These are phyloP conservation scores for Microglena sp. DNA, from an alignment of 139 green algal species.

Conservation along the genomic window DNA sequence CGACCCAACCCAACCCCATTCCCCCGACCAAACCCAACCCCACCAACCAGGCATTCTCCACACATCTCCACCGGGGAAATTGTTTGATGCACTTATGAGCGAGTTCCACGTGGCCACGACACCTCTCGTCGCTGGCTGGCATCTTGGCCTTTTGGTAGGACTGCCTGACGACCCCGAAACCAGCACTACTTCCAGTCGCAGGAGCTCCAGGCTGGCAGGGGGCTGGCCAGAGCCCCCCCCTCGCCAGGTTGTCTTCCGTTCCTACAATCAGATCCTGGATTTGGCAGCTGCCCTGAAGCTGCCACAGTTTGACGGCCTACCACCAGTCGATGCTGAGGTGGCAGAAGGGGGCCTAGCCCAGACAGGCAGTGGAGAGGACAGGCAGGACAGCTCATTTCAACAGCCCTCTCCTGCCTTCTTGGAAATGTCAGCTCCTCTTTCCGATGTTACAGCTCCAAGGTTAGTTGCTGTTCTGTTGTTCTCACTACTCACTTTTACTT, in stretches of 20 bases:
- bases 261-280: conserved; percentile 3
- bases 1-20: too few species aligned
- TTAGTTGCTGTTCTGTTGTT: too few species aligned
- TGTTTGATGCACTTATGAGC: conserved; percentile 1
- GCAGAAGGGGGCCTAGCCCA: too few species aligned
- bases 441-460: too few species aligned
- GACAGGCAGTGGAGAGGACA: too few species aligned
- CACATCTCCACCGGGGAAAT: background rate
- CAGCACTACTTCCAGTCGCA: background rate
- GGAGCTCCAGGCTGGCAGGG: background rate
- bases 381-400: too few species aligned
- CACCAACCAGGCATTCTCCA: conserved; percentile 2
- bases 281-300: conserved; percentile 1
- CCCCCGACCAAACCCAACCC: too few species aligned
- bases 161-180: background rate
- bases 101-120: conserved; percentile 5
- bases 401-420: too few species aligned
- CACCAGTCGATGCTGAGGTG: too few species aligned
- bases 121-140: conserved; percentile 5
- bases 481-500: too few species aligned
- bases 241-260: background rate
- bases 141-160: conserved; percentile 3
- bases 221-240: conserved; percentile 1
- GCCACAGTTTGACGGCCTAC: background rate
- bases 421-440: too few species aligned